These are phyloP conservation scores for Syzygium aqueum DNA, from an alignment of 345 rosid genomes.

Conservation along the genomic window DNA sequence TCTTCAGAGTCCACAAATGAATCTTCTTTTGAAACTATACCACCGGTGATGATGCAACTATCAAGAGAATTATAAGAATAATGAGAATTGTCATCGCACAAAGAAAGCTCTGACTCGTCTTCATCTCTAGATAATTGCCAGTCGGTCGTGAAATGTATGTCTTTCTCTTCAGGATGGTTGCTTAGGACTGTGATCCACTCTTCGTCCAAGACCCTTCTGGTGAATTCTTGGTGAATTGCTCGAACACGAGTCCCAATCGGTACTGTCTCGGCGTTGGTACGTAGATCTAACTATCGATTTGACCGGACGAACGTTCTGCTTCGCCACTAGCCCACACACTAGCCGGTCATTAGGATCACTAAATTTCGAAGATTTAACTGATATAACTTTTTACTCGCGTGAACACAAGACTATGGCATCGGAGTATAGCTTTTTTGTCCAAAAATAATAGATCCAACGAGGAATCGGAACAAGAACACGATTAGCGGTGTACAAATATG, in stretches of 20 bases:
- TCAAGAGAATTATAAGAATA: too few relatives aligned
- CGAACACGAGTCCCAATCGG: neutral
- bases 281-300: neutral
- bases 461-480: neutral
- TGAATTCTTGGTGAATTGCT: slow-evolving; percentile 19
- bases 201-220: slow-evolving; percentile 35
- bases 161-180: neutral
- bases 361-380: neutral
- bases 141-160: neutral
- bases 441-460: neutral
- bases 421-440: neutral
- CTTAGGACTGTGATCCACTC: slow-evolving; percentile 66
- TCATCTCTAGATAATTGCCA: too few relatives aligned
- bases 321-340: too few relatives aligned
- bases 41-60: too few relatives aligned
- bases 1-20: too few relatives aligned
- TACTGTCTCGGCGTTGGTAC: neutral
- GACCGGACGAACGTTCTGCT: neutral
- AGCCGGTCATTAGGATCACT: neutral
- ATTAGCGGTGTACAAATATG: neutral
- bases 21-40: too few relatives aligned
- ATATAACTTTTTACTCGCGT: neutral
- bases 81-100: too few relatives aligned
- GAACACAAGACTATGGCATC: neutral
- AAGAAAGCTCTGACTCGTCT: neutral